These are phyloP conservation scores for Arachnomyces sp. DNA, from an alignment of 2,329 filamentous ascomycete species.

Conservation along the genomic window DNA sequence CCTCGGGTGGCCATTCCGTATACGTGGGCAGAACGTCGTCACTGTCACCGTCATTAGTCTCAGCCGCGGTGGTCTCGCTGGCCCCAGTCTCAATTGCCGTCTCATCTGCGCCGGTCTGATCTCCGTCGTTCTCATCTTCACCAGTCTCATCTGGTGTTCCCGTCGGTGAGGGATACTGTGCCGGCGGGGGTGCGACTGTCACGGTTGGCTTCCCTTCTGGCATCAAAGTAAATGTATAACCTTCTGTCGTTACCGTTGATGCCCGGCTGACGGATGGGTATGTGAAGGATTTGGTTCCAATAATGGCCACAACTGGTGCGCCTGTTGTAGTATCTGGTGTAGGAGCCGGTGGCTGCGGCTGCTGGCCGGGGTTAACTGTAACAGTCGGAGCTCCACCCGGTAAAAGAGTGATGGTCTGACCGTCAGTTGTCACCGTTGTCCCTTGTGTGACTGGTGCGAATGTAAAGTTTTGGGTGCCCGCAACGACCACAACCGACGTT, in stretches of 20 bases:
- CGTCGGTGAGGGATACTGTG: background rate
- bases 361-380: background rate
- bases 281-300: slow-evolving; percentile 3
- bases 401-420: slow-evolving; percentile 3
- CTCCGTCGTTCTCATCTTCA: background rate
- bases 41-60: too few species aligned
- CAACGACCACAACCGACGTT: slow-evolving; percentile 1
- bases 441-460: slow-evolving; percentile 2
- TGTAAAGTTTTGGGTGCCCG: slow-evolving; percentile 3
- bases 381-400: background rate
- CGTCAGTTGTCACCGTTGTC: slow-evolving; percentile 4
- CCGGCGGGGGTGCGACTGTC: background rate
- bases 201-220: slow-evolving; percentile 1
- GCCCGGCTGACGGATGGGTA: slow-evolving; percentile 1
- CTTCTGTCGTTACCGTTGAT: slow-evolving; percentile 4
- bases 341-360: too few species aligned
- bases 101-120: too few species aligned
- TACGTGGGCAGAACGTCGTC: too few species aligned
- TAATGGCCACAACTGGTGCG: slow-evolving; percentile 2
- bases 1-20: slow-evolving; percentile 4
- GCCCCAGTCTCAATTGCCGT: background rate
- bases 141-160: background rate
- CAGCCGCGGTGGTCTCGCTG: too few species aligned
- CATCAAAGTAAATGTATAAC: slow-evolving; percentile 3
- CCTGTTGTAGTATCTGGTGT: too few species aligned